Evolutionary conservation across 805 yeast species (phyloP), one percentile per base, ranked within the genome.

Genomic region (Metschnikowia aberdeeniae): DNA sequence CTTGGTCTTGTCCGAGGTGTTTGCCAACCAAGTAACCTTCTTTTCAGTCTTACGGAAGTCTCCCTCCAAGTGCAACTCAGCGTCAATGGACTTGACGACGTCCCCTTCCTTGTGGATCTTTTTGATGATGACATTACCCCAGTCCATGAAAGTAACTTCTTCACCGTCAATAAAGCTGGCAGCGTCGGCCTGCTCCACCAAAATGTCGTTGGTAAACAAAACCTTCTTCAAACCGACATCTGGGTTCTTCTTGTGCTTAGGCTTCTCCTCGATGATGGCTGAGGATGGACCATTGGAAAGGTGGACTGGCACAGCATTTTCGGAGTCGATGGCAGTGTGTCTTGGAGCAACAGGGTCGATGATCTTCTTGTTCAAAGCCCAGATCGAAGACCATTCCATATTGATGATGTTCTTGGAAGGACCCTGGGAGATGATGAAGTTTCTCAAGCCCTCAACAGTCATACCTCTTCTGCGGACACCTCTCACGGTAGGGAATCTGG

Each of bases 391-490:
- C 99, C 99, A 93, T 67, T 93, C 99, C 64, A 93, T 76, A 76
- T 95, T 93, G 64, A 93, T 84, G 61, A 93, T 89, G 75, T 93
- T 93, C 73, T 85, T 89, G 38, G 98, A 92, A 34, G 99, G 99
- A 60, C 99, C 99, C 75, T 93, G 98, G 41, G 95, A 79, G 51
- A 93, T 76, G 55, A 93, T 86, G 60, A 93, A 93, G 77, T 87
- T 86, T 70, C 92, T 82, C 67, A 93, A 81, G 55, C 98, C 99
- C 74, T 93, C 97, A 52, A 93, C 95, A 33, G 97, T 82, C 99
- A 93, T 93, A 75, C 99, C 99, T 76, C 99, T 86, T 78, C 99
- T 84, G 76, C 97, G 88, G 43, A 92, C 97, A 75, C 99, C 99
- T 70, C 98, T 84, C 33, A 93, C 96, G 38, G 99, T 93, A 57